Conservation (phyloP, 2,329 filamentous ascomycete species). For the Colletotrichum tropicicola region DNA sequence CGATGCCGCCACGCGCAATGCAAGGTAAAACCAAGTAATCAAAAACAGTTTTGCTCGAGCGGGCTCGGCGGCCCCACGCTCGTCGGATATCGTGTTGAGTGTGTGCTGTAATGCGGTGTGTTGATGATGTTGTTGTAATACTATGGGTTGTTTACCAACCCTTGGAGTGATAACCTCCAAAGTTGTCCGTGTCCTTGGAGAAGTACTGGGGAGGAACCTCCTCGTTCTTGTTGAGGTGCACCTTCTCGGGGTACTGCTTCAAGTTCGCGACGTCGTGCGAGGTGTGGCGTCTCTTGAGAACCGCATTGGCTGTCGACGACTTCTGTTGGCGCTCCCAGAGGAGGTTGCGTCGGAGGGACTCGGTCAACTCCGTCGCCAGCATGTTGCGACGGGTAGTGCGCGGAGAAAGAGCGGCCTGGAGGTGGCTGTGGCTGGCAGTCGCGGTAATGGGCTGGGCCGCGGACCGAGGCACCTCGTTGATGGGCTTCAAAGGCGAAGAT, state of each 20-base stretch:
- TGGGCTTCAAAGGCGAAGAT: conserved; percentile 58
- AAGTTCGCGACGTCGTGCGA: conserved; percentile 91
- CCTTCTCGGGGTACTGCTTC: conserved; percentile 78
- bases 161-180: conserved; percentile 82
- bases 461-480: conserved; percentile 73
- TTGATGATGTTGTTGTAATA: neutral
- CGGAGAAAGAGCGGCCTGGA: conserved; percentile 84
- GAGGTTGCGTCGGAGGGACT: conserved; percentile 89
- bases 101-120: conserved; percentile 26
- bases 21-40: conserved; percentile 14
- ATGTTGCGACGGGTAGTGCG: conserved; percentile 94
- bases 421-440: conserved; percentile 65
- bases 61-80: neutral
- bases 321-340: conserved; percentile 97
- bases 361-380: conserved; percentile 92
- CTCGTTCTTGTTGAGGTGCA: conserved; percentile 66
- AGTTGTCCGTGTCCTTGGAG: conserved; percentile 71
- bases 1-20: conserved; percentile 30
- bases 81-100: conserved; percentile 24
- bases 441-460: conserved; percentile 80
- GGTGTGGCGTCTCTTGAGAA: conserved; percentile 89
- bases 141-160: conserved; percentile 71
- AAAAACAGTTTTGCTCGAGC: conserved; percentile 15
- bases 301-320: conserved; percentile 86
- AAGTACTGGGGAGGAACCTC: conserved; percentile 85